phyloP scores from a whole-genome alignment of 2,329 filamentous ascomycete species.

The Nigrograna mackinnonii region DNA sequence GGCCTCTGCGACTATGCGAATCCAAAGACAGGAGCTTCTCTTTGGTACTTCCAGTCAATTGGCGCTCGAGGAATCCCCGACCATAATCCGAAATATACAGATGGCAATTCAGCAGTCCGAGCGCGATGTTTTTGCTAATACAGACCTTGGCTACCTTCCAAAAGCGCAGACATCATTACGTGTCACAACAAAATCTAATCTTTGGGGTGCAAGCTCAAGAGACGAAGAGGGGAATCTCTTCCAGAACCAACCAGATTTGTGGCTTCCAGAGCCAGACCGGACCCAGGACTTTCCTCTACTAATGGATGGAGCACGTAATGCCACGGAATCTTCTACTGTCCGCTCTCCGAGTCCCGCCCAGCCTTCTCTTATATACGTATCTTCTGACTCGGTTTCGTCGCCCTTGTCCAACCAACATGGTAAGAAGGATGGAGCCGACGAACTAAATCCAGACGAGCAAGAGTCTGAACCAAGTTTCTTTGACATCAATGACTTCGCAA shows the following conservation, averaged over 20 bases:
- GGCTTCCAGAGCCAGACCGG: conserved; percentile 33
- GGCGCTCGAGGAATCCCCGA: conserved; percentile 40
- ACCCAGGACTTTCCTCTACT: conserved; percentile 33
- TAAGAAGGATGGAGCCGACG: not conserved
- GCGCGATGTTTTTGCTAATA: conserved; percentile 12
- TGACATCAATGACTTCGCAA: conserved; percentile 29
- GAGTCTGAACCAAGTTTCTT: no score
- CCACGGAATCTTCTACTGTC: conserved; percentile 9
- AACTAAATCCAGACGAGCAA: not conserved
- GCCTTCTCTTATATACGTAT: conserved; percentile 16
- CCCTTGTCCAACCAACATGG: no score
- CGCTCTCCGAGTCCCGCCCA: conserved; percentile 1
- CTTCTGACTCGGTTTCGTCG: conserved; percentile 25
- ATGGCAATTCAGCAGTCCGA: conserved; percentile 39
- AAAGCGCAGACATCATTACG: conserved; percentile 4
- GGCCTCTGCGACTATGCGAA: conserved; percentile 24
- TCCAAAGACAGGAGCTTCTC: conserved; percentile 38
- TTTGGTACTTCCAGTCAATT: conserved; percentile 47
- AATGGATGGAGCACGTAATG: conserved; percentile 23
- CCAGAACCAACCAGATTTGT: conserved; percentile 25
- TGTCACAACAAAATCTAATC: conserved; percentile 20
- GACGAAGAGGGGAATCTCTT: conserved; percentile 34
- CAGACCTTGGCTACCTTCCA: conserved; percentile 12
- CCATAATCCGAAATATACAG: conserved; percentile 38
- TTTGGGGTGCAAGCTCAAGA: conserved; percentile 39